These are phyloP conservation scores for Delonix regia DNA, from an alignment of 306 rosid genomes.

Conservation along the genomic window DNA sequence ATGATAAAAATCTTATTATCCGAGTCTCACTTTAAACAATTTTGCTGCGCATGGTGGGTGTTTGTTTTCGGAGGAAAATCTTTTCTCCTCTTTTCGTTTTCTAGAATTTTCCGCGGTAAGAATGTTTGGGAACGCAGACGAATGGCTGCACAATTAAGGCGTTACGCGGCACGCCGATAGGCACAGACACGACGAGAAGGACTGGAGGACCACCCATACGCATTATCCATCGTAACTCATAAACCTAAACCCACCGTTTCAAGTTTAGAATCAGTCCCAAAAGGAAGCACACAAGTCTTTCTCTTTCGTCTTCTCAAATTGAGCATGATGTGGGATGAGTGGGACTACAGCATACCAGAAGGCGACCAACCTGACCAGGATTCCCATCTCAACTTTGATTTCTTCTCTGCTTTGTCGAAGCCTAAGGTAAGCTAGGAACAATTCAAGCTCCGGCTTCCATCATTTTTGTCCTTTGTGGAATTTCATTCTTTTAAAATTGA, in stretches of 20 bases:
- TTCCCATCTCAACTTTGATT: slow-evolving; percentile 61
- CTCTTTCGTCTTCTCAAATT: background rate
- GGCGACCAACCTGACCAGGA: slow-evolving; percentile 52
- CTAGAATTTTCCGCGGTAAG: background rate
- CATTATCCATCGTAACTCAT: background rate
- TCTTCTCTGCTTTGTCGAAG: slow-evolving; percentile 60
- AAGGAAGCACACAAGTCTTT: background rate
- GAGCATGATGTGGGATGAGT: slow-evolving; percentile 63
- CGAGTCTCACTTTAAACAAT: background rate
- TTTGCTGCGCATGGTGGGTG: background rate
- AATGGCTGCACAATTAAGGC: slow-evolving; percentile 3
- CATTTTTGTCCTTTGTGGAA: background rate
- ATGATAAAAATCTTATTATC: background rate
- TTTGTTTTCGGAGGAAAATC: background rate
- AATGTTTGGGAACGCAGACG: background rate
- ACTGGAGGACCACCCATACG: background rate
- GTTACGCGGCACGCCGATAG: slow-evolving; percentile 50
- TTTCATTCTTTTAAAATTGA: background rate
- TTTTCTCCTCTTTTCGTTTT: background rate
- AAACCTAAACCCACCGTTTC: background rate
- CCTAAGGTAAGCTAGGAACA: slow-evolving; percentile 64
- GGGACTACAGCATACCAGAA: slow-evolving; percentile 38
- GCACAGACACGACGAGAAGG: slow-evolving; percentile 8
- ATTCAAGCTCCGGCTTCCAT: background rate
- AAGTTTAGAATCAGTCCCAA: background rate